phyloP scores from a whole-genome alignment of 2,329 filamentous ascomycete species.

The Ophiostoma piceae region DNA sequence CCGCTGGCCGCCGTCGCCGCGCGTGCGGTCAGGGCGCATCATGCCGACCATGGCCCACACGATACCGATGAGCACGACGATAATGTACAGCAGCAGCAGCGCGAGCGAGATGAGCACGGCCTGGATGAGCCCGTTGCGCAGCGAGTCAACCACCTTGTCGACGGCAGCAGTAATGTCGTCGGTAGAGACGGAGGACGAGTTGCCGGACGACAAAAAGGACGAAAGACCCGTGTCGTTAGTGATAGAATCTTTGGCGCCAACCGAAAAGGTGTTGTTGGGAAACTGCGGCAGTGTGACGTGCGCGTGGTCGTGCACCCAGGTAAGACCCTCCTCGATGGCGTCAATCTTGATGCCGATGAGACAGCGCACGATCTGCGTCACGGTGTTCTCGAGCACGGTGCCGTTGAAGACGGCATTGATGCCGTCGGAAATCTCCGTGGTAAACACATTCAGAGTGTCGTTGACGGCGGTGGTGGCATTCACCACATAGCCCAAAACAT shows the following conservation, averaged over 20 bases:
- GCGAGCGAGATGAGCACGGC: conserved; percentile 75
- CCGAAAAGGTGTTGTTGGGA: conserved; percentile 73
- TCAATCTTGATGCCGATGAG: conserved; percentile 84
- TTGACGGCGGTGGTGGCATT: conserved; percentile 80
- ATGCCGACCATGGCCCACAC: conserved; percentile 60
- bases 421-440: conserved; percentile 67
- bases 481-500: conserved; percentile 82
- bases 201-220: conserved; percentile 49
- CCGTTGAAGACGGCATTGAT: conserved; percentile 75
- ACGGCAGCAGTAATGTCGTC: conserved; percentile 80
- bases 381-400: conserved; percentile 72
- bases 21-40: conserved; percentile 52
- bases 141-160: conserved; percentile 59
- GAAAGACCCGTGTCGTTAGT: conserved; percentile 66
- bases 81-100: conserved; percentile 69
- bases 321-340: conserved; percentile 79
- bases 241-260: conserved; percentile 62
- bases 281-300: conserved; percentile 76
- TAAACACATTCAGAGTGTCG: conserved; percentile 75
- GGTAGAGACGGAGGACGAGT: conserved; percentile 50
- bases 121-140: conserved; percentile 63
- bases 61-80: conserved; percentile 71
- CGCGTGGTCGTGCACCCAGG: conserved; percentile 86
- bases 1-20: conserved; percentile 53
- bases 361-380: conserved; percentile 76